phyloP scores from a whole-genome alignment of 192 early-diverging fungal species.

The Umbelopsis ramanniana region DNA sequence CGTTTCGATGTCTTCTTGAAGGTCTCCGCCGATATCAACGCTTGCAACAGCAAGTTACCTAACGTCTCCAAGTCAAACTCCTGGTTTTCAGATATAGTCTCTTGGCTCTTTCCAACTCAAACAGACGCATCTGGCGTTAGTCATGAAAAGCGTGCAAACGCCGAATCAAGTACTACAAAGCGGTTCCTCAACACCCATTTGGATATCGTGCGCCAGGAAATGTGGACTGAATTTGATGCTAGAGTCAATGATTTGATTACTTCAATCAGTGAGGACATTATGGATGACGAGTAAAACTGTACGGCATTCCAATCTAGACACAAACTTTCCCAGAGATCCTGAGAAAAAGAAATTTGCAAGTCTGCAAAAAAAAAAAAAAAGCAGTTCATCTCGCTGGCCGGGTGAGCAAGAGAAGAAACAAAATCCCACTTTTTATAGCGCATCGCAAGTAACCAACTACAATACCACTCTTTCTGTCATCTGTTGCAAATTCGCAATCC shows the following conservation, averaged over 20 bases:
- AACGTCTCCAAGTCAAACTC: neutral
- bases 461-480: neutral
- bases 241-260: conserved; percentile 10
- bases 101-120: neutral
- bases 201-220: conserved; percentile 13
- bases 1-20: neutral
- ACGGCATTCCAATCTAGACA: neutral
- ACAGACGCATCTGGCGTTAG: neutral
- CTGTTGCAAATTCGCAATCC: conserved; percentile 10
- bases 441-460: neutral
- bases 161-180: neutral
- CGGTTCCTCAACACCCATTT: conserved; percentile 14
- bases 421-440: neutral
- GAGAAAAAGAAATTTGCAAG: no score
- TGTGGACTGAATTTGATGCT: conserved; percentile 11
- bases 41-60: conserved; percentile 1
- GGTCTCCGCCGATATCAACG: neutral
- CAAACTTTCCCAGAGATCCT: neutral
- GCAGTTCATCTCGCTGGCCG: conserved; percentile 10
- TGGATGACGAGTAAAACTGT: neutral
- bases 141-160: neutral
- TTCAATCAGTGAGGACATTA: conserved; percentile 6
- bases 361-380: neutral
- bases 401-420: conserved; percentile 11
- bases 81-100: neutral